Evolutionary conservation across 257 asterid species (phyloP).

Genomic region (Fraxinus pennsylvanica): DNA sequence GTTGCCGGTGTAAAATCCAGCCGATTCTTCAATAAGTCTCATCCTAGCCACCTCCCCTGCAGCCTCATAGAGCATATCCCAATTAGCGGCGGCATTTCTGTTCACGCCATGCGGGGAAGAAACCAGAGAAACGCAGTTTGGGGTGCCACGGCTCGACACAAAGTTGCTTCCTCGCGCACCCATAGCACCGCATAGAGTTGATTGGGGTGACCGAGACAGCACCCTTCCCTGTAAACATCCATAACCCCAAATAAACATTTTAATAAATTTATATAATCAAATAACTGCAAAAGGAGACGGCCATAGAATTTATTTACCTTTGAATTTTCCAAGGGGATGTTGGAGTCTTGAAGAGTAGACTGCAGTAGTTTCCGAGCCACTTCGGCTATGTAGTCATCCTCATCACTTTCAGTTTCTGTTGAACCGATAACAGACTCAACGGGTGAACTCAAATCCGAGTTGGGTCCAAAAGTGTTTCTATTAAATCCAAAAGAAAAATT

Average conservation of each 20-base stretch:
- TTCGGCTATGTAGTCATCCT: conserved; percentile 36
- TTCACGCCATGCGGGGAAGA: conserved; percentile 27
- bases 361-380: conserved; percentile 27
- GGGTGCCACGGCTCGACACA: conserved; percentile 32
- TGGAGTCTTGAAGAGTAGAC: conserved; percentile 27
- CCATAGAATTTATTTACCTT: conserved; percentile 21
- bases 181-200: conserved; percentile 34
- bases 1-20: conserved; percentile 33
- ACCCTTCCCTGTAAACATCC: conserved; percentile 23
- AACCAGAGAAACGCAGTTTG: conserved; percentile 24
- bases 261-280: not conserved
- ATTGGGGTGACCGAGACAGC: conserved; percentile 44
- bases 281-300: not conserved
- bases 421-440: conserved; percentile 38
- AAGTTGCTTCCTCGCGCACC: conserved; percentile 13
- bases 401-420: conserved; percentile 42
- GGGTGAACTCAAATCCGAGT: conserved; percentile 41
- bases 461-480: conserved; percentile 12
- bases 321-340: conserved; percentile 10
- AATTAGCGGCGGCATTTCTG: not conserved
- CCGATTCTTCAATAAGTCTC: conserved; percentile 49
- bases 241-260: not conserved
- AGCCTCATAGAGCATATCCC: conserved; percentile 46
- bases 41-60: conserved; percentile 59
- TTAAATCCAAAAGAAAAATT: conserved; percentile 7